Percentiles rank a stretch among this genome's conserved stretches.
phyloP scores from a whole-genome alignment of 1,284 basidiomycete species.

The Pseudomicrostroma phylloplanum region DNA sequence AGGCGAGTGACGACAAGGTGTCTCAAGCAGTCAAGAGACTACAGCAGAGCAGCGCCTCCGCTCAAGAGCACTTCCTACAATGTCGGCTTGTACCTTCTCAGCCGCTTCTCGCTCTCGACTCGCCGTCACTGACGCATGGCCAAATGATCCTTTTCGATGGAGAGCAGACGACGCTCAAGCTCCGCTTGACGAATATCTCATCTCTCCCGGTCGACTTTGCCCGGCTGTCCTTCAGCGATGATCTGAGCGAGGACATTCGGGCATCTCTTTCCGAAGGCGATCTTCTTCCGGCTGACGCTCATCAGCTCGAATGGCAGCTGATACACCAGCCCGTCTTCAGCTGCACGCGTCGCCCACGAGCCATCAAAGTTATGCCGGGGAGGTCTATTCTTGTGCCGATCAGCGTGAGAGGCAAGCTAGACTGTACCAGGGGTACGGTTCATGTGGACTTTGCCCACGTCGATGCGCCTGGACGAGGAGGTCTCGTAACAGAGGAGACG shows the following conservation, averaged over 20 bases:
- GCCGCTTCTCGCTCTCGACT: constrained; percentile 73
- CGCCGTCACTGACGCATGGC: constrained; percentile 80
- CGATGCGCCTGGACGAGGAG: constrained; percentile 53
- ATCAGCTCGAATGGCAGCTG: constrained; percentile 81
- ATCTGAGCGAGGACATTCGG: constrained; percentile 69
- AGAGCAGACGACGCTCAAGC: constrained; percentile 73
- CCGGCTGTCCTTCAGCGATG: constrained; percentile 78
- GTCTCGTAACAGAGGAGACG: constrained; percentile 45
- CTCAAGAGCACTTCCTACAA: constrained; percentile 54
- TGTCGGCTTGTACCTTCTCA: constrained; percentile 76
- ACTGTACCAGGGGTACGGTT: constrained; percentile 71
- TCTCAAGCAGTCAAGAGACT: too few relatives aligned
- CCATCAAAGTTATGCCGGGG: constrained; percentile 60
- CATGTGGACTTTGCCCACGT: constrained; percentile 76
- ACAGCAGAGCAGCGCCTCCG: background rate
- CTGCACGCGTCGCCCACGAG: background rate
- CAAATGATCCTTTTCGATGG: constrained; percentile 90
- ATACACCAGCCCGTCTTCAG: constrained; percentile 69
- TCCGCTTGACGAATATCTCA: constrained; percentile 78
- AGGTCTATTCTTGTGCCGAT: constrained; percentile 66
- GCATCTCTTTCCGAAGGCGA: constrained; percentile 67
- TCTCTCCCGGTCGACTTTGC: constrained; percentile 74
- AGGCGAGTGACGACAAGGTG: background rate
- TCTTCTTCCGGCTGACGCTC: constrained; percentile 72
- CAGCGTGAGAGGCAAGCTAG: constrained; percentile 76